Evolutionary conservation across 1,139 yeast genomes (phyloP).

Genomic region (Suhomyces chickasaworum): DNA sequence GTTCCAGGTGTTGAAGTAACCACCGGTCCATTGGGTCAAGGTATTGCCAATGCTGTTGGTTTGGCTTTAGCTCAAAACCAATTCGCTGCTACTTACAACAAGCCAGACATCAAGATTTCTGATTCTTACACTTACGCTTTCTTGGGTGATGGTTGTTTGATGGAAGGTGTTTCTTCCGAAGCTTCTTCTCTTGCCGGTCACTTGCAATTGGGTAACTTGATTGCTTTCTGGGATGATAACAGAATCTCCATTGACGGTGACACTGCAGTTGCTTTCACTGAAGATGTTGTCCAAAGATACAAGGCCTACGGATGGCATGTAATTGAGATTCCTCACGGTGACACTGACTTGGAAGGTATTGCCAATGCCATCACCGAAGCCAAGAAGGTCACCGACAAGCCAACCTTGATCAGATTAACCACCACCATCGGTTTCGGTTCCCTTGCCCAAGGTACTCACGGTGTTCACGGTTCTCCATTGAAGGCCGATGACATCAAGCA

Average conservation of each 20-base stretch:
- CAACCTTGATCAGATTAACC: constrained; percentile 84
- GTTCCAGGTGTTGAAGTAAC: constrained; percentile 95
- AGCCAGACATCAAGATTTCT: constrained; percentile 71
- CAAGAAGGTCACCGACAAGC: constrained; percentile 70
- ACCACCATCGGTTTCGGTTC: constrained; percentile 98
- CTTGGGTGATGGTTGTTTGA: constrained; percentile 97
- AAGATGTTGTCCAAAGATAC: constrained; percentile 84
- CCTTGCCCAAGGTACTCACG: constrained; percentile 78
- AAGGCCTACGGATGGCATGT: constrained; percentile 96
- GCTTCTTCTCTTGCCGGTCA: constrained; percentile 97
- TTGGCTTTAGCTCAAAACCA: constrained; percentile 93
- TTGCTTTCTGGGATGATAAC: constrained; percentile 97
- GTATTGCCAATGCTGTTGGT: constrained; percentile 96
- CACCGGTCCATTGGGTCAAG: constrained; percentile 99
- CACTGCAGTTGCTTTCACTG: constrained; percentile 90
- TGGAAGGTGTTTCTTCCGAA: constrained; percentile 98
- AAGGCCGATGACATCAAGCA: constrained; percentile 91
- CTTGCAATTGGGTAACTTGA: constrained; percentile 88
- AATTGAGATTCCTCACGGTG: constrained; percentile 75
- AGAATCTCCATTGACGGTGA: constrained; percentile 96
- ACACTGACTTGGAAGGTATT: constrained; percentile 74
- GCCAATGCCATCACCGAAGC: constrained; percentile 74
- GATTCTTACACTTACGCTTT: constrained; percentile 79
- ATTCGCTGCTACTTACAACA: constrained; percentile 91
- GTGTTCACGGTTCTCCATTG: constrained; percentile 97